Percentiles rank a stretch among this genome's conserved stretches.
Evolutionary conservation across 495 filamentous ascomycete genomes (phyloP).

Genomic region (Tuber borchii): DNA sequence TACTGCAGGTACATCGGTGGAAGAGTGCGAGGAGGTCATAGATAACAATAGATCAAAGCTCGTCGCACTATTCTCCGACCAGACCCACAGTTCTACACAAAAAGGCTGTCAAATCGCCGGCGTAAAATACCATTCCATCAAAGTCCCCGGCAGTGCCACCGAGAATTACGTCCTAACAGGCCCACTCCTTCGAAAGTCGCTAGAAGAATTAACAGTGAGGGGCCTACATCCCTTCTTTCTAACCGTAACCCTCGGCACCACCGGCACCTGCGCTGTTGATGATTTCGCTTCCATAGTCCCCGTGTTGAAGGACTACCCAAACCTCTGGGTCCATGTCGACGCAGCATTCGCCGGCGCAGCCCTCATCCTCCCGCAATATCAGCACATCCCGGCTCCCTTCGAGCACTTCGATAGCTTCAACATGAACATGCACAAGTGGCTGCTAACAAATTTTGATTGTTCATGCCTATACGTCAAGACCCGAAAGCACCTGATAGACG

Average conservation of each 20-base stretch:
- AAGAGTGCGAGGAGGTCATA: conserved; percentile 58
- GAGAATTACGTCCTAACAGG: conserved; percentile 67
- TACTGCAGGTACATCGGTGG: conserved; percentile 49
- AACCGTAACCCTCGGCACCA: conserved; percentile 80
- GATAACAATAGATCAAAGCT: conserved; percentile 62
- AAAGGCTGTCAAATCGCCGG: conserved; percentile 86
- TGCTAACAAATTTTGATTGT: conserved; percentile 91
- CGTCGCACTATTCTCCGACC: conserved; percentile 73
- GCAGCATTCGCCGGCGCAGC: conserved; percentile 88
- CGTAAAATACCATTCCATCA: conserved; percentile 64
- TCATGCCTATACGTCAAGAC: conserved; percentile 72
- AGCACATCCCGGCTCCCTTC: conserved; percentile 60
- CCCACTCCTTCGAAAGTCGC: conserved; percentile 50
- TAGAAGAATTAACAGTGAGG: conserved; percentile 56
- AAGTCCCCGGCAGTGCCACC: conserved; percentile 48
- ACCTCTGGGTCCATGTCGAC: conserved; percentile 93
- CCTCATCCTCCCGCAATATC: conserved; percentile 72
- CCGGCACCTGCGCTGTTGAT: conserved; percentile 80
- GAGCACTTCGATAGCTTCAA: conserved; percentile 76
- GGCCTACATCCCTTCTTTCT: conserved; percentile 79
- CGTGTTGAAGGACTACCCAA: conserved; percentile 56
- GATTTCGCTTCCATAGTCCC: conserved; percentile 64
- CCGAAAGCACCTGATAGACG: conserved; percentile 65
- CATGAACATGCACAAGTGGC: conserved; percentile 97
- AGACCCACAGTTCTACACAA: conserved; percentile 73